Conservation (phyloP, 2,329 filamentous ascomycete genomes). For the Fusarium circinatum region DNA sequence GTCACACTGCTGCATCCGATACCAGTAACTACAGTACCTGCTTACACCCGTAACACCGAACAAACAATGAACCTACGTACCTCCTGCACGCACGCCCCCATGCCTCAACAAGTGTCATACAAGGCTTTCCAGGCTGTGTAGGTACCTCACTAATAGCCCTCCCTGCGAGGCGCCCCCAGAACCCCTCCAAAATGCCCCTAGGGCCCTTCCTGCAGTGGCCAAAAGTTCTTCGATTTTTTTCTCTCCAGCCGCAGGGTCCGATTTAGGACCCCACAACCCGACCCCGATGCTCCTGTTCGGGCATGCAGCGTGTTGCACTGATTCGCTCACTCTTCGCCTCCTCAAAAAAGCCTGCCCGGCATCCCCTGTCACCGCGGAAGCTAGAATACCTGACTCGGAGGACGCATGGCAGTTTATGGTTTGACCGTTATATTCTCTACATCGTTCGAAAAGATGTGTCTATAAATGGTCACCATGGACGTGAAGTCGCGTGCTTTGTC, state of each 20-base stretch:
- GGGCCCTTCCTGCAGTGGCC: slow-evolving; percentile 21
- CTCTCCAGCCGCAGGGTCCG: slow-evolving; percentile 43
- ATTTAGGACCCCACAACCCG: slow-evolving; percentile 29
- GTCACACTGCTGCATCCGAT: slow-evolving; percentile 14
- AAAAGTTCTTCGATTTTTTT: slow-evolving; percentile 40
- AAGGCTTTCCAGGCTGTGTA: slow-evolving; percentile 41
- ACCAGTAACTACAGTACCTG: not conserved
- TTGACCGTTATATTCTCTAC: not conserved
- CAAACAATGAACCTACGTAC: not conserved
- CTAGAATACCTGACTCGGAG: slow-evolving; percentile 5
- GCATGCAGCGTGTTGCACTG: slow-evolving; percentile 18
- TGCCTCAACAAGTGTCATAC: slow-evolving; percentile 17
- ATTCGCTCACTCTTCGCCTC: slow-evolving; percentile 31
- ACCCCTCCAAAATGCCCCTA: slow-evolving; percentile 15
- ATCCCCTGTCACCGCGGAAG: slow-evolving; percentile 1
- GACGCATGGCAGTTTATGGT: not conserved
- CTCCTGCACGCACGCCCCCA: not conserved
- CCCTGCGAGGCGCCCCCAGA: slow-evolving; percentile 17
- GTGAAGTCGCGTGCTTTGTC: not conserved
- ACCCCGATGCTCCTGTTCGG: slow-evolving; percentile 1
- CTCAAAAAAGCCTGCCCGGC: not conserved
- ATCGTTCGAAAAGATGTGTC: not conserved
- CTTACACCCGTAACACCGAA: slow-evolving; percentile 18
- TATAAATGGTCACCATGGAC: not conserved
- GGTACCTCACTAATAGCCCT: slow-evolving; percentile 39